Evolutionary conservation across 2,329 filamentous ascomycete species (phyloP), one percentile per base, ranked within the genome.

Genomic region (Fusarium solani-melongenae): DNA sequence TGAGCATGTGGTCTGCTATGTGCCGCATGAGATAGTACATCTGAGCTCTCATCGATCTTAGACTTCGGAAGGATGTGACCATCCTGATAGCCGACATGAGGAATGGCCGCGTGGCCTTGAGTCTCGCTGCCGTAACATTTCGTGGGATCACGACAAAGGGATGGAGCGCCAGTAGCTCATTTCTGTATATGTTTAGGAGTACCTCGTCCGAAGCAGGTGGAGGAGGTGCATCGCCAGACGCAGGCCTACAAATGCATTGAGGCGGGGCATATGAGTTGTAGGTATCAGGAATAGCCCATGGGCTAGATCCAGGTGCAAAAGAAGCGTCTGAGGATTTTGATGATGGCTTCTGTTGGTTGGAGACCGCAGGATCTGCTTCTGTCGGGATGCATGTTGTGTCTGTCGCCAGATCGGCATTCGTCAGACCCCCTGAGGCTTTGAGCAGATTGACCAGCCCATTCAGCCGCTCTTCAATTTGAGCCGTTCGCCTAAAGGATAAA

Each of bases 361-460:
- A 64, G 17, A 69, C 70, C 24, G 73, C 69, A 12, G 77, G 75
- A 24, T 80, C 79, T 49, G 65, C 71, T 33, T 78, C 79, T 10
- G 75, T 73, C 12, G 77, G 77, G 34, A 80, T 78, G 49, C 77
- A 79, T 12, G 75, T 78, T 11, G 78, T 78, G 10, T 79, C 75
- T 4, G 76, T 70, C 22, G 76, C 72, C 1, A 74, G 66, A 6
- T 79, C 76, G 0, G 71, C 64, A 9, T 69, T 73, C 7, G 71
- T 71, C 12, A 84, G 69, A 5, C 85, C 84, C 6, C 84, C 83
- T 3, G 82, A 82, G 1, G 85, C 84, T 36, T 84, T 84, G 3
- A 88, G 80, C 0, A 87, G 80, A 59, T 85, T 85, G 24, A 88
- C 84, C 2, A 88, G 81, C 20, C 85, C 86, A 68, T 88, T 86